These are phyloP conservation scores for Neltuma alba DNA, from an alignment of 306 rosid genomes.

Conservation along the genomic window DNA sequence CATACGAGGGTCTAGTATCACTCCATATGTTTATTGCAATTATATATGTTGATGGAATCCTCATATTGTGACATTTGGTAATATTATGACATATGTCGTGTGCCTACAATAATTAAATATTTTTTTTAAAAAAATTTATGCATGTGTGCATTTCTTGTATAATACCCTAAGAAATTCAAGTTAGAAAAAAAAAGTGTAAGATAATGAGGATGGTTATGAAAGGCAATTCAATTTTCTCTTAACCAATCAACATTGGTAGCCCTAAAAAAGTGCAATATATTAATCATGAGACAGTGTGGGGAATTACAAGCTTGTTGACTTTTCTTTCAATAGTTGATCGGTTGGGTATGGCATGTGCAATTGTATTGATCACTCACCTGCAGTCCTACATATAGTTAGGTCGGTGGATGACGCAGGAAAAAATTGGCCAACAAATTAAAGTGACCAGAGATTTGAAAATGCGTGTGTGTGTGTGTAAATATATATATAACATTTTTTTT, in stretches of 20 bases:
- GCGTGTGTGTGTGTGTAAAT: too few relatives aligned
- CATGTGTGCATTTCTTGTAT: not conserved
- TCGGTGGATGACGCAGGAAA: conserved; percentile 8
- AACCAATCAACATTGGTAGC: not conserved
- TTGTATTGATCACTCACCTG: not conserved
- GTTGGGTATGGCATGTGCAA: not conserved
- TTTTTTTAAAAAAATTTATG: not conserved
- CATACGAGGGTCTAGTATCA: too few relatives aligned
- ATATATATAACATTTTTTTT: too few relatives aligned
- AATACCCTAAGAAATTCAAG: not conserved
- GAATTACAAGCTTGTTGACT: conserved; percentile 31
- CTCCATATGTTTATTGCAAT: too few relatives aligned
- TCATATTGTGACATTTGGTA: too few relatives aligned
- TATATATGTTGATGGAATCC: too few relatives aligned
- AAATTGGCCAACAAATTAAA: conserved; percentile 36
- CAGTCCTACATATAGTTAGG: not conserved
- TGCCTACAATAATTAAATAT: not conserved
- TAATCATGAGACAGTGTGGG: not conserved
- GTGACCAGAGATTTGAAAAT: not conserved
- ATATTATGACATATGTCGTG: too few relatives aligned
- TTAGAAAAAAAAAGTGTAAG: not conserved
- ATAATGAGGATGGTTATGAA: not conserved
- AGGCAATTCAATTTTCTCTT: not conserved
- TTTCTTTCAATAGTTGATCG: not conserved
- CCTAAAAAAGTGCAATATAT: not conserved